Base-by-base conservation (phyloP, 169 alveolate species). In the Blepharisma undulans region DNA sequence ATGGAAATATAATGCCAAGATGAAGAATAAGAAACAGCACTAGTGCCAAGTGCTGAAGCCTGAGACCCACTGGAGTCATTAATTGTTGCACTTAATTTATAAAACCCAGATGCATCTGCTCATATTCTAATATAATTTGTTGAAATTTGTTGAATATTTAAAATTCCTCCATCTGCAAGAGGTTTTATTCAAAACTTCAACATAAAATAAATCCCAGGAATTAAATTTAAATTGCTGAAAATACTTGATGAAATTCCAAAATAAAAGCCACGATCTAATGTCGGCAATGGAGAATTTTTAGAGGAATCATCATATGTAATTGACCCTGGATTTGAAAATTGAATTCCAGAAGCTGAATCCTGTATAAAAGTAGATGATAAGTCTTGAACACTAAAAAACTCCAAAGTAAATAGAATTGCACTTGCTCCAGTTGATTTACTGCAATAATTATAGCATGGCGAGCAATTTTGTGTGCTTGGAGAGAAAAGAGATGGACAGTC, bases 231-330 rank as follows among this genome's bases (percentile, higher is more conserved):
- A 48, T 48, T 5, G 10, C 66, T 3, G 14, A 5, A 10, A 2
- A 48, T 48, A 1, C 16, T 18, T 3, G 66, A 48, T 48, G 66
- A 3, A 3, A 0, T 1, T 0, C 16, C 33, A 29, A 82, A 82
- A 30, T 82, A 82, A 30, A 82, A 82, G 27, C 89, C 89, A 2
- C 89, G 5, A 5, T 82, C 89, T 82, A 22, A 22, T 1, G 89
- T 82, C 0, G 89, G 89, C 2, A 82, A 16, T 2, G 86, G 86
- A 6, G 30, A 25, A 5, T 48, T 48, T 48, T 48, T 1, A 1
- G 12, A 3, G 7, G 66, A 18, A 5, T 48, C 12, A 5, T 5
- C 14, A 48, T 48, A 48, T 5, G 66, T 0, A 5, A 48, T 5
- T 2, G 1, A 12, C 0, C 10, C 66, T 48, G 66, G 66, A 48